A percentile compares a stretch with the other conserved stretches of the same genome.
Evolutionary conservation across 306 rosid genomes (phyloP).

Genomic region (Cucurbita moschata): DNA sequence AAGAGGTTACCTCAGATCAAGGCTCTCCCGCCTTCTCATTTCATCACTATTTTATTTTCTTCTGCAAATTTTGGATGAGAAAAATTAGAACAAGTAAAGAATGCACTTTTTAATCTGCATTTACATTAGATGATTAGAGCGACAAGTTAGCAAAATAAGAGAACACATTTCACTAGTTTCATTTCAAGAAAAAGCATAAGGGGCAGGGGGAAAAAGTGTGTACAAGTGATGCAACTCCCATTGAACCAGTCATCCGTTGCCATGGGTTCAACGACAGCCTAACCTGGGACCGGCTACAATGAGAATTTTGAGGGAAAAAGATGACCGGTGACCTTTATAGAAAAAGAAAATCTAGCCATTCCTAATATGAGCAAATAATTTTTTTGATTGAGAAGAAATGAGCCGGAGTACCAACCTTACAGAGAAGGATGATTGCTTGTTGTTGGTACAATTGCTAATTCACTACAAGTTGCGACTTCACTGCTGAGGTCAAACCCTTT

Average conservation of each 20-base stretch:
- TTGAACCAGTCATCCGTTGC: background rate
- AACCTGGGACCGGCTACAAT: background rate
- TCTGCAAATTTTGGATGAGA: background rate
- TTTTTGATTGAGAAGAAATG: constrained; percentile 1
- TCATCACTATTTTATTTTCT: background rate
- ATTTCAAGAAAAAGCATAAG: background rate
- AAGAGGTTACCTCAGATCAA: background rate
- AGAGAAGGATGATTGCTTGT: constrained; percentile 21
- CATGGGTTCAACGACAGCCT: background rate
- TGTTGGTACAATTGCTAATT: constrained; percentile 27
- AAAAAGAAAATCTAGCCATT: background rate
- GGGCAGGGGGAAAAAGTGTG: background rate
- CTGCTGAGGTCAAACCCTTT: constrained; percentile 41
- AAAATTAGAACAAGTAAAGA: background rate
- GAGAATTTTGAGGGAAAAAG: background rate
- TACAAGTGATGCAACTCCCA: background rate
- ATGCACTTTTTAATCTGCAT: background rate
- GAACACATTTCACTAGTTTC: background rate
- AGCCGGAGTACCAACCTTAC: background rate
- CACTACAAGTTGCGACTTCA: constrained; percentile 19
- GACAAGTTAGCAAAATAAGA: background rate
- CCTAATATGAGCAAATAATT: background rate
- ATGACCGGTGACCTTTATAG: background rate
- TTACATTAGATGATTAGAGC: background rate
- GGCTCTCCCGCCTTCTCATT: background rate